Conservation (phyloP, 176 grass and related monocot genomes). For the Pontederia crassipes region DNA sequence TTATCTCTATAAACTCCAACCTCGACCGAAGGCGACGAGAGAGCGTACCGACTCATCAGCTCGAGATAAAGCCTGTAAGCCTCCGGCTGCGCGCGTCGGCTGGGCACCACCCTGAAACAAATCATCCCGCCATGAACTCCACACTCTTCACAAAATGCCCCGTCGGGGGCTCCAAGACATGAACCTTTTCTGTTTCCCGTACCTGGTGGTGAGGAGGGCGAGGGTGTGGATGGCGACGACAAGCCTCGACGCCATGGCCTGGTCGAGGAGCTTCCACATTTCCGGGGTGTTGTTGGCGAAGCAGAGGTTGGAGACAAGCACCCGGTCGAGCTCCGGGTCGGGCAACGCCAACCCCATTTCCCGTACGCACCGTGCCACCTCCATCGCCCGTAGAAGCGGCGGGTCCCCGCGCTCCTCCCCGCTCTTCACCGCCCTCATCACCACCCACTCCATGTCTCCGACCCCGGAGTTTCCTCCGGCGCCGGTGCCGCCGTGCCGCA, state of each 20-base stretch:
- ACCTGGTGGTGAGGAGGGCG: conserved; percentile 83
- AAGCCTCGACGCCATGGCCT: conserved; percentile 59
- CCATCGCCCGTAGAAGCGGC: conserved; percentile 20
- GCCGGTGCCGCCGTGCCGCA: conserved; percentile 4
- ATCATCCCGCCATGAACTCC: neutral
- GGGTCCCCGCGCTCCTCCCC: conserved; percentile 38
- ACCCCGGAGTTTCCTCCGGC: neutral
- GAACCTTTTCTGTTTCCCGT: neutral
- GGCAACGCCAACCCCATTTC: conserved; percentile 40
- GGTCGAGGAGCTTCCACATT: conserved; percentile 94
- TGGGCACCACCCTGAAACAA: conserved; percentile 49
- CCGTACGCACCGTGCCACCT: conserved; percentile 52
- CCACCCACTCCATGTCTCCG: conserved; percentile 49
- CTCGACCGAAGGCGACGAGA: conserved; percentile 26
- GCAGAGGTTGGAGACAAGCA: conserved; percentile 91
- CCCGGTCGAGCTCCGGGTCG: conserved; percentile 54
- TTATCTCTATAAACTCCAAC: conserved; percentile 46
- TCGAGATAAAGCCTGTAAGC: conserved; percentile 83
- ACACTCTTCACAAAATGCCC: neutral
- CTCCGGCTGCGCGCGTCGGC: conserved; percentile 67
- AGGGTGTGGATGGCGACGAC: conserved; percentile 69
- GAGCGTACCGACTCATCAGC: conserved; percentile 44
- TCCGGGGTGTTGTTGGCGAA: conserved; percentile 74
- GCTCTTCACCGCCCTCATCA: conserved; percentile 69
- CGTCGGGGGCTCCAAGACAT: no score